Percentiles rank a stretch among this genome's conserved stretches.
These are phyloP conservation scores for Coniophora puteana DNA, from an alignment of 1,284 basidiomycete species.

Conservation along the genomic window DNA sequence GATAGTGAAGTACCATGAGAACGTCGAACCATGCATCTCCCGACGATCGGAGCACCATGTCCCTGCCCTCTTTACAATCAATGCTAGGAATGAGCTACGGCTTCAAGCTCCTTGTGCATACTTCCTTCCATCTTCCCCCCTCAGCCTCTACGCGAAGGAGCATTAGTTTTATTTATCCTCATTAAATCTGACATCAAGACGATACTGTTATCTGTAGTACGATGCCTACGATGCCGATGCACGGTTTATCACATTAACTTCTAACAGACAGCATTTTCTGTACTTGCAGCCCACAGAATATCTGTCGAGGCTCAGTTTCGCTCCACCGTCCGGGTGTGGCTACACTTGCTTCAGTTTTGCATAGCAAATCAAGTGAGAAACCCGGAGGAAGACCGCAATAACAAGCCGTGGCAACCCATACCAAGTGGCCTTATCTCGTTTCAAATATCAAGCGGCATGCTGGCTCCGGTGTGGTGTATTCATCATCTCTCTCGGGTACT, in stretches of 20 bases:
- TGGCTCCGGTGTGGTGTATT: constrained; percentile 30
- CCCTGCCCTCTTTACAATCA: too few relatives aligned
- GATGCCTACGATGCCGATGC: constrained; percentile 10
- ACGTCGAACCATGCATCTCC: too few relatives aligned
- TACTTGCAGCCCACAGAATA: constrained; percentile 31
- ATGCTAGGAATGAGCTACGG: too few relatives aligned
- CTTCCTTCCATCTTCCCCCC: too few relatives aligned
- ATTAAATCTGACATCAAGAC: constrained; percentile 39
- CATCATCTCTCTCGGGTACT: constrained; percentile 29
- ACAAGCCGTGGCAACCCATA: constrained; percentile 39
- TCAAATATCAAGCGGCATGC: constrained; percentile 31
- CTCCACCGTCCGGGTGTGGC: constrained; percentile 37
- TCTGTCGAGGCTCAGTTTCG: constrained; percentile 17
- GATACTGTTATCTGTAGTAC: constrained; percentile 35
- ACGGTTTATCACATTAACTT: constrained; percentile 2
- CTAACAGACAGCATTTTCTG: constrained; percentile 32
- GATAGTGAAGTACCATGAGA: too few relatives aligned
- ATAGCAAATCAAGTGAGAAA: constrained; percentile 40
- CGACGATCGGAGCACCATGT: too few relatives aligned
- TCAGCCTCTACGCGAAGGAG: too few relatives aligned
- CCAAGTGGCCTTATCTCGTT: constrained; percentile 34
- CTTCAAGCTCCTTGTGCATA: too few relatives aligned
- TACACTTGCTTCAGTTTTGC: constrained; percentile 38
- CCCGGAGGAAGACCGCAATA: constrained; percentile 36
- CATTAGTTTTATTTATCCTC: too few relatives aligned